Percentiles rank a stretch among this genome's conserved stretches.
Evolutionary conservation across 2,329 filamentous ascomycete species (phyloP).

Genomic region (Aspergillus hortae): DNA sequence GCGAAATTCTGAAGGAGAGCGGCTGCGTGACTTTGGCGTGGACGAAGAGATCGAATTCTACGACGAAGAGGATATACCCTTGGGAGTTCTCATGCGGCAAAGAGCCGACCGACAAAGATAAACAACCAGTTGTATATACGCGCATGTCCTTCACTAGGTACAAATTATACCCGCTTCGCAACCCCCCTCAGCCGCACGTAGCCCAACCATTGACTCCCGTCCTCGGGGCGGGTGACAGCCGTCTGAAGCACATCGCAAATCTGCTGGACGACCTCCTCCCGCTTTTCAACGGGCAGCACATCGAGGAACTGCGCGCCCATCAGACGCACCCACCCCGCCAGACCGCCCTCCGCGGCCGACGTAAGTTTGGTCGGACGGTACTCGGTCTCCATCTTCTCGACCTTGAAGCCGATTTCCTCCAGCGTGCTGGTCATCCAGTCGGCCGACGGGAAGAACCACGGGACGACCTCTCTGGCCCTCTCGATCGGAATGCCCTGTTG

Average conservation of each 20-base stretch:
- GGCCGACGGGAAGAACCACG: slow-evolving; percentile 72
- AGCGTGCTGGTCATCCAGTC: slow-evolving; percentile 49
- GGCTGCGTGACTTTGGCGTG: slow-evolving; percentile 61
- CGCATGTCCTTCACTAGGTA: neutral
- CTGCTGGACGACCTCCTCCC: slow-evolving; percentile 54
- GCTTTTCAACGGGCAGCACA: slow-evolving; percentile 43
- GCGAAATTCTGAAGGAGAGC: slow-evolving; percentile 61
- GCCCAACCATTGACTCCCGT: slow-evolving; percentile 51
- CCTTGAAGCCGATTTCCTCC: slow-evolving; percentile 39
- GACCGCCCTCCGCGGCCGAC: slow-evolving; percentile 46
- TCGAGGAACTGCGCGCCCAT: slow-evolving; percentile 61
- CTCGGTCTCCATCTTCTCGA: slow-evolving; percentile 58
- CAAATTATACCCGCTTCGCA: slow-evolving; percentile 29
- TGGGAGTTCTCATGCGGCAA: slow-evolving; percentile 51
- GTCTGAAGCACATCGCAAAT: slow-evolving; percentile 53
- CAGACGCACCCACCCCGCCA: slow-evolving; percentile 64
- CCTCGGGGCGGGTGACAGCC: slow-evolving; percentile 55
- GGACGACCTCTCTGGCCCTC: slow-evolving; percentile 48
- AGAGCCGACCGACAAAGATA: slow-evolving; percentile 19
- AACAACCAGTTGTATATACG: neutral
- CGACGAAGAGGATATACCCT: slow-evolving; percentile 59
- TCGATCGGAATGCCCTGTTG: slow-evolving; percentile 50
- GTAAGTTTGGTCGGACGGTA: slow-evolving; percentile 59
- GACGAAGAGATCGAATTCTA: slow-evolving; percentile 64
- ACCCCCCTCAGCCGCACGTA: slow-evolving; percentile 46